A percentile compares a stretch with the other conserved stretches of the same genome.
Evolutionary conservation across 345 rosid species (phyloP).

Genomic region (Citrus sinensis): DNA sequence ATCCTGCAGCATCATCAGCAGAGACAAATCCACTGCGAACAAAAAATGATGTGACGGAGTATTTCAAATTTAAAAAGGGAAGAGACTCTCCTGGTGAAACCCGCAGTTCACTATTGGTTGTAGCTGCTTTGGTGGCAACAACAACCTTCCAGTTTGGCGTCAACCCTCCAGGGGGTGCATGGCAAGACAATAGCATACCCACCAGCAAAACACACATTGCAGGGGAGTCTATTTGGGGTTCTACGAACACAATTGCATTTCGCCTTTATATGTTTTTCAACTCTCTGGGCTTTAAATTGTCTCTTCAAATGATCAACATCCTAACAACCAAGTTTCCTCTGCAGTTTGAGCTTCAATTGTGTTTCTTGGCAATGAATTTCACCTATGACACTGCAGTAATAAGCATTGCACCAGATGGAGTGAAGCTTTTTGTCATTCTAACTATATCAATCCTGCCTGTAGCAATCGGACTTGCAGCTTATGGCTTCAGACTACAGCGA

Average conservation of each 20-base stretch:
- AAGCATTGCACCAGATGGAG: conserved; percentile 26
- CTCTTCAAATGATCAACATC: conserved; percentile 44
- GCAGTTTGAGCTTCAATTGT: conserved; percentile 48
- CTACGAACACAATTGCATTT: conserved; percentile 17
- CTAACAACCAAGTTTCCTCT: conserved; percentile 51
- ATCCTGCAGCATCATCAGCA: conserved; percentile 8
- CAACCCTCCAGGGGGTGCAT: conserved; percentile 53
- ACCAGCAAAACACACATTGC: conserved; percentile 22
- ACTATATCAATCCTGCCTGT: conserved; percentile 26
- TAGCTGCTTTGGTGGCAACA: conserved; percentile 52
- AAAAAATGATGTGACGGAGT: conserved; percentile 28
- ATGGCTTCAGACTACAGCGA: background rate
- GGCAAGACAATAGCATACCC: conserved; percentile 45
- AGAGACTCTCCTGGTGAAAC: conserved; percentile 43
- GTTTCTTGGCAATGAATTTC: conserved; percentile 33
- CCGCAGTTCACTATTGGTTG: conserved; percentile 35
- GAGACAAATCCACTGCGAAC: conserved; percentile 16
- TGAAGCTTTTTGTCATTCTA: conserved; percentile 22
- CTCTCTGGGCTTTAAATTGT: conserved; percentile 41
- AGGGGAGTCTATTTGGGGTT: conserved; percentile 43
- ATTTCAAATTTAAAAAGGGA: conserved; percentile 53
- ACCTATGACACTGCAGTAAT: conserved; percentile 35
- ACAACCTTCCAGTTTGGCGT: conserved; percentile 48
- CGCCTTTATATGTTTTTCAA: conserved; percentile 35
- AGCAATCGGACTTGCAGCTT: background rate